phyloP scores from a whole-genome alignment of 768 basidiomycete species.

The Calocybe indica region DNA sequence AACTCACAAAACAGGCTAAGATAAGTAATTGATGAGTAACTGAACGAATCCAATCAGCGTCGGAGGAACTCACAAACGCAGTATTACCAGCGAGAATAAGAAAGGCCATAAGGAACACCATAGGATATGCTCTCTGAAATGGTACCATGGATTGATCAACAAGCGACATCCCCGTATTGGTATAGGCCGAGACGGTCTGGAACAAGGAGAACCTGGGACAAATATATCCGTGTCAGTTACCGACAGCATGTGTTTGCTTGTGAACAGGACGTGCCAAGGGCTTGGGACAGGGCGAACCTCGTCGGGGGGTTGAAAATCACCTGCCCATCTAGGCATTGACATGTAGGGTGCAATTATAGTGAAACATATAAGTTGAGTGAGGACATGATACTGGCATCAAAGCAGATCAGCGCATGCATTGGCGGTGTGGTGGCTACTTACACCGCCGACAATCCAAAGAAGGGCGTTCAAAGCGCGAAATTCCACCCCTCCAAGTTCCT shows the following conservation, averaged over 20 bases:
- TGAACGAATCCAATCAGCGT: neutral
- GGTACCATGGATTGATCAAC: slow-evolving; percentile 90
- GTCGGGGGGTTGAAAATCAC: slow-evolving; percentile 53
- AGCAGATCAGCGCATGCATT: neutral
- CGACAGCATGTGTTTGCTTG: slow-evolving; percentile 7
- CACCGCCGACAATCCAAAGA: slow-evolving; percentile 72
- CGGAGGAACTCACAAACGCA: slow-evolving; percentile 64
- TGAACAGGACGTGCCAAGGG: slow-evolving; percentile 63
- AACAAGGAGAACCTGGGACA: slow-evolving; percentile 72
- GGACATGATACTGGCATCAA: slow-evolving; percentile 66
- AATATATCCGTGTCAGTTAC: neutral
- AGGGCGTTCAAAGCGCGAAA: slow-evolving; percentile 79
- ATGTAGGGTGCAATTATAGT: slow-evolving; percentile 81
- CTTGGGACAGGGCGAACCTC: slow-evolving; percentile 31
- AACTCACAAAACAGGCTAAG: slow-evolving; percentile 81
- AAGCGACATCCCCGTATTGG: slow-evolving; percentile 83
- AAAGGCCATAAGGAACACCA: slow-evolving; percentile 67
- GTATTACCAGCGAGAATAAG: slow-evolving; percentile 91
- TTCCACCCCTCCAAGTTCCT: slow-evolving; percentile 92
- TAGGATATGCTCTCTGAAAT: slow-evolving; percentile 79
- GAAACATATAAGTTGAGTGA: slow-evolving; percentile 62
- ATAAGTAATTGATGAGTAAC: slow-evolving; percentile 2
- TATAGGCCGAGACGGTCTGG: slow-evolving; percentile 82
- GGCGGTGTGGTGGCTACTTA: slow-evolving; percentile 31
- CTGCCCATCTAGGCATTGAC: slow-evolving; percentile 49